Percentiles rank a stretch among this genome's conserved stretches.
These are phyloP conservation scores for Scleroderma citrinum DNA, from an alignment of 768 basidiomycete species.

Conservation along the genomic window DNA sequence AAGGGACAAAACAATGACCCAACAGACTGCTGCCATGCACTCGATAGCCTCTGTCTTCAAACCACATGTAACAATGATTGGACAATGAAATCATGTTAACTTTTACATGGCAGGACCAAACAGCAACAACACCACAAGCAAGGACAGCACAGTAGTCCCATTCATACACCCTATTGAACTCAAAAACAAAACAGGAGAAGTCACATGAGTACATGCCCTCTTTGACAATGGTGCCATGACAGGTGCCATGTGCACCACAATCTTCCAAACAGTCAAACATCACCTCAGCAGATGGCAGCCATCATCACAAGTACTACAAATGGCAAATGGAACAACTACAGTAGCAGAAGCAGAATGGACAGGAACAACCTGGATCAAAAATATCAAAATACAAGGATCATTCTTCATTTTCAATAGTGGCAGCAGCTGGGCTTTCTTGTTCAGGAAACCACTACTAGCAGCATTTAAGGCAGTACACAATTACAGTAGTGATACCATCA, in stretches of 20 bases:
- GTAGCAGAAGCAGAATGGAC: neutral
- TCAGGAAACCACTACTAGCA: constrained; percentile 24
- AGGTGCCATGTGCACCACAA: neutral
- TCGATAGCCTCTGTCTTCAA: too few species aligned
- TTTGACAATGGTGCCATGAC: neutral
- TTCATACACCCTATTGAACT: neutral
- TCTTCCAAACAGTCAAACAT: neutral
- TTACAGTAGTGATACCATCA: constrained; percentile 5
- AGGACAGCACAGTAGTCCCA: neutral
- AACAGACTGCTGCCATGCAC: neutral
- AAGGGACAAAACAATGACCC: neutral
- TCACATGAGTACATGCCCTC: neutral
- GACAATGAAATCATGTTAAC: too few species aligned
- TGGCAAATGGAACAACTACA: neutral
- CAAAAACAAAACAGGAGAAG: neutral
- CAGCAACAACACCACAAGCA: neutral
- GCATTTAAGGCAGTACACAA: constrained; percentile 18
- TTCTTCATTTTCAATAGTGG: neutral
- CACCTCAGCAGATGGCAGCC: neutral
- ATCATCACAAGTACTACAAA: neutral
- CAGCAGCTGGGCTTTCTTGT: constrained; percentile 21
- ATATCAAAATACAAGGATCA: neutral
- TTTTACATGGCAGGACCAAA: too few species aligned
- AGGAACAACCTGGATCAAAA: neutral
- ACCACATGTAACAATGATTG: too few species aligned